These are phyloP conservation scores for Ceratorhiza oryzae-sativae DNA, from an alignment of 1,284 basidiomycete species.

Conservation along the genomic window DNA sequence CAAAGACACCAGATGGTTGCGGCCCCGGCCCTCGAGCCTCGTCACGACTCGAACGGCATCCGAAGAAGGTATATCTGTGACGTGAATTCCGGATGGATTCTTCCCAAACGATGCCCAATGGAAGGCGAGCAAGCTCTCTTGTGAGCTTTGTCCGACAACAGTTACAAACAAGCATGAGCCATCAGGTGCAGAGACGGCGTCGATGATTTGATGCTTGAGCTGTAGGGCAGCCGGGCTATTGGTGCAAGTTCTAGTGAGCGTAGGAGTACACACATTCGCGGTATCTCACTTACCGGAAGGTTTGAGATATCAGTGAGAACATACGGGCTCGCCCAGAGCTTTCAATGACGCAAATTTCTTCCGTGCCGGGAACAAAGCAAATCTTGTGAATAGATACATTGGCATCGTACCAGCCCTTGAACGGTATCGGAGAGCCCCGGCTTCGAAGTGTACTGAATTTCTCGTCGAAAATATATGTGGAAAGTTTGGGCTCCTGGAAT, in stretches of 20 bases:
- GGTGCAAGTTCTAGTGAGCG: neutral
- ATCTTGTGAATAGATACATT: slow-evolving; percentile 7
- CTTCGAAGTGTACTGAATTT: slow-evolving; percentile 12
- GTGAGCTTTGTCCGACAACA: neutral
- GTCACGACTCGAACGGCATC: slow-evolving; percentile 52
- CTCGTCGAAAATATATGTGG: slow-evolving; percentile 40
- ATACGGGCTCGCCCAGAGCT: slow-evolving; percentile 40
- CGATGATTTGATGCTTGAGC: neutral
- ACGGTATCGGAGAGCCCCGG: slow-evolving; percentile 27
- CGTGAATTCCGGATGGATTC: slow-evolving; percentile 51
- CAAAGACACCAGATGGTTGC: slow-evolving; percentile 56
- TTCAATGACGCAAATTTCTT: slow-evolving; percentile 41
- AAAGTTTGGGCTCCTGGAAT: slow-evolving; percentile 24
- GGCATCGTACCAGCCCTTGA: slow-evolving; percentile 27
- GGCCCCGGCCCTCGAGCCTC: slow-evolving; percentile 55
- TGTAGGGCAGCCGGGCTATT: slow-evolving; percentile 1
- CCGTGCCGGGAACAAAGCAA: slow-evolving; percentile 31
- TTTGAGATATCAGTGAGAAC: slow-evolving; percentile 37
- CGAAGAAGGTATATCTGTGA: slow-evolving; percentile 44
- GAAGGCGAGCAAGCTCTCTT: slow-evolving; percentile 52
- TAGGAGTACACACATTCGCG: neutral
- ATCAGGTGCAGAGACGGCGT: slow-evolving; percentile 33
- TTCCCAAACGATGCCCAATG: slow-evolving; percentile 67
- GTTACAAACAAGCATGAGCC: slow-evolving; percentile 31
- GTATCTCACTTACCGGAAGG: slow-evolving; percentile 36